phyloP scores from a whole-genome alignment of 1,284 basidiomycete genomes.

The Microbotryum scabiosae region DNA sequence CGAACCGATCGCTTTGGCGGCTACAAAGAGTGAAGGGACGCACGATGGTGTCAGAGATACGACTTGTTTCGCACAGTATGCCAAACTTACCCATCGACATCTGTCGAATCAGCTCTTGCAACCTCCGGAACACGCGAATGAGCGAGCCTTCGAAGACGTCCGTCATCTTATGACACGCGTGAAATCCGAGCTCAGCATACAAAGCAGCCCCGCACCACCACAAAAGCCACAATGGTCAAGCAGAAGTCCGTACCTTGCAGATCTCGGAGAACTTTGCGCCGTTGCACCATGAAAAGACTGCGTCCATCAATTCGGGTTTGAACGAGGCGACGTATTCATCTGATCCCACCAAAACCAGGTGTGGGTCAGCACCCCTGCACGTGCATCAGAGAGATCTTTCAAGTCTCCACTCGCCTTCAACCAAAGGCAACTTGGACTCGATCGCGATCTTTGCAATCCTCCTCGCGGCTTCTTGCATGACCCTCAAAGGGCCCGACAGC shows the following conservation, averaged over 20 bases:
- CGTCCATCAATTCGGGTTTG: slow-evolving; percentile 98
- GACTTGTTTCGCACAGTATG: not conserved
- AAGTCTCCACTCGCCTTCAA: slow-evolving; percentile 50
- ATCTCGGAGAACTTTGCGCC: slow-evolving; percentile 95
- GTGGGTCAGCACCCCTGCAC: too few relatives aligned
- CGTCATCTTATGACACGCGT: slow-evolving; percentile 54
- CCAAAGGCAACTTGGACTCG: slow-evolving; percentile 78
- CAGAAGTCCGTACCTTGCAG: slow-evolving; percentile 61
- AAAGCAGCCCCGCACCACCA: not conserved
- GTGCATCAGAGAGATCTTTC: too few relatives aligned
- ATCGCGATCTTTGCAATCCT: slow-evolving; percentile 92
- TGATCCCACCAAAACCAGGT: not conserved
- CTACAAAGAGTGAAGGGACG: not conserved
- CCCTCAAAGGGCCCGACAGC: slow-evolving; percentile 77
- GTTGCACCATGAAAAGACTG: slow-evolving; percentile 92
- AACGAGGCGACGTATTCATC: slow-evolving; percentile 90
- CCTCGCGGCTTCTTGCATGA: slow-evolving; percentile 90
- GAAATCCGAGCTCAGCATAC: not conserved
- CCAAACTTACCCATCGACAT: slow-evolving; percentile 61
- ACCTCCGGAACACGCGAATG: slow-evolving; percentile 84
- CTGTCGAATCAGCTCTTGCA: slow-evolving; percentile 90
- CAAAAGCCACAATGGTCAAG: not conserved
- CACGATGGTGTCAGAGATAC: too few relatives aligned
- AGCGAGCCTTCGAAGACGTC: slow-evolving; percentile 94
- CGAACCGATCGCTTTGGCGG: slow-evolving; percentile 94